Evolutionary conservation across 257 asterid genomes (phyloP), one percentile per base, ranked within the genome.

Genomic region (Nemophila menziesii): DNA sequence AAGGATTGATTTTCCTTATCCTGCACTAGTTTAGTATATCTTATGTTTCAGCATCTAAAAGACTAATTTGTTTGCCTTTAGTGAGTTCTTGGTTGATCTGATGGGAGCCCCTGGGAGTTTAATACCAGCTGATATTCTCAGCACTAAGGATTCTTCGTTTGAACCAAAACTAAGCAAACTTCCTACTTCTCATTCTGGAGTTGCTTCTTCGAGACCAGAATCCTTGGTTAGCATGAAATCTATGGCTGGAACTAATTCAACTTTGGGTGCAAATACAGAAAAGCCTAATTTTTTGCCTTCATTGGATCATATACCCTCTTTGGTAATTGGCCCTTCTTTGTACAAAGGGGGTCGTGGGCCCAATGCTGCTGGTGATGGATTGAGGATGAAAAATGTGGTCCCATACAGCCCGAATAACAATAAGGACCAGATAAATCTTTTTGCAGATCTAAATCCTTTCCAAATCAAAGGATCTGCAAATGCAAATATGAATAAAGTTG

Each of bases 101-200:
- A 90, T 90, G 99, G 99, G 96, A 63, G 94, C 86, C 47, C 99
- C 99, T 22, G 99, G 99, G 52, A 71, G 93, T n/a, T 81, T 85
- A 54, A 73, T 90, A 56, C 99, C 99, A 23, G 89, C 89, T 22
- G 96, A 90, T 66, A 72, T 70, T 67, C 54, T 73, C 56, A 66
- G 80, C 66, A 71, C 82, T 20, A 78, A 74, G 65, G 94, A 85
- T 62, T 48, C 73, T 50, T 86, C 82, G 47, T 64, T 70, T 48
- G 74, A 65, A 55, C 62, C 89, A 14, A 68, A 72, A 40, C 55
- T 64, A 56, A 63, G 61, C 65, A 74, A 59, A 56, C 70, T 71
- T 69, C 71, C 90, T 22, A 58, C 52, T 44, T 42, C 57, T 52
- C 84, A 51, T 36, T 49, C 63, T n/a, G 61, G 66, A 18, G 67